Evolutionary conservation across 2,329 filamentous ascomycete species (phyloP).

Genomic region (Simplicillium sp.): DNA sequence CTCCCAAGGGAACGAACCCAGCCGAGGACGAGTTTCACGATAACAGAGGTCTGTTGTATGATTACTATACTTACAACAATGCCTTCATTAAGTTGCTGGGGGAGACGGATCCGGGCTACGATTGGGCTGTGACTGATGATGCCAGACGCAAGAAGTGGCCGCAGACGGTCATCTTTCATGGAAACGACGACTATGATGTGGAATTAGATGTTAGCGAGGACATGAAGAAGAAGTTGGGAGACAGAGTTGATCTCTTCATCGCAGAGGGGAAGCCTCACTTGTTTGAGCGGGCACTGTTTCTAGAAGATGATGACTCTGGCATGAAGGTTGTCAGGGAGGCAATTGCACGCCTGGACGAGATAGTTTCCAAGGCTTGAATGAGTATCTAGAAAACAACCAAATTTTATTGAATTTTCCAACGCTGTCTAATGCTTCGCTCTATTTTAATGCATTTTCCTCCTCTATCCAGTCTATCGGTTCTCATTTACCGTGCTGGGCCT

Average conservation of each 20-base stretch:
- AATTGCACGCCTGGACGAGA: conserved; percentile 13
- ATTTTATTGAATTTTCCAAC: no score
- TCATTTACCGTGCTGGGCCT: no score
- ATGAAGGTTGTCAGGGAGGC: conserved; percentile 17
- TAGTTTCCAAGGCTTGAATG: conserved; percentile 7
- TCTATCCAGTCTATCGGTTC: no score
- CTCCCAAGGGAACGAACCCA: neutral
- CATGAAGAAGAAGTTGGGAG: conserved; percentile 16
- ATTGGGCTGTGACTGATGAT: conserved; percentile 13
- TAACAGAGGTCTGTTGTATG: conserved; percentile 17
- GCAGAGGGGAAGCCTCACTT: conserved; percentile 17
- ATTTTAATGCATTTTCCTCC: no score
- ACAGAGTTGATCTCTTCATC: conserved; percentile 16
- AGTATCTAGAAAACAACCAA: neutral
- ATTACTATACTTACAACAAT: conserved; percentile 23
- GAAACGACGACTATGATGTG: conserved; percentile 18
- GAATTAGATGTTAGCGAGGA: conserved; percentile 16
- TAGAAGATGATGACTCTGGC: conserved; percentile 17
- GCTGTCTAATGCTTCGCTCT: no score
- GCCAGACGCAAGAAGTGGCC: conserved; percentile 18
- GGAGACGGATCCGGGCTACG: conserved; percentile 19
- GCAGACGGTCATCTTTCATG: conserved; percentile 22
- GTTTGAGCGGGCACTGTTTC: conserved; percentile 17
- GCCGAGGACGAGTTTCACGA: neutral
- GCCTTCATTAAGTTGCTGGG: conserved; percentile 16